A percentile compares a stretch with the other conserved stretches of the same genome.
Conservation (phyloP, 2,329 filamentous ascomycete species). For the Clarireedia hainanense region DNA sequence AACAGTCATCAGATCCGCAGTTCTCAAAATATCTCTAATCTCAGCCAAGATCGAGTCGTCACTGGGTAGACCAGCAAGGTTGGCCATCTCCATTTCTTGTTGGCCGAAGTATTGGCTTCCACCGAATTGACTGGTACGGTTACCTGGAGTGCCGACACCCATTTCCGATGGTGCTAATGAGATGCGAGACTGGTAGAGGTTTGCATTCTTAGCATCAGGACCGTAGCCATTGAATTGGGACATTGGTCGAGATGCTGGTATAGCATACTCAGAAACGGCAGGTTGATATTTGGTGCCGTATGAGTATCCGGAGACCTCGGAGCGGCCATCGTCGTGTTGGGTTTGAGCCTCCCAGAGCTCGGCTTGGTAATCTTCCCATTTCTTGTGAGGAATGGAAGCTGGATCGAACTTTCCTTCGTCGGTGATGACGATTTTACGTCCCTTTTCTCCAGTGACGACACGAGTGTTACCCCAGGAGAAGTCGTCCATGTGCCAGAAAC, state of each 20-base stretch:
- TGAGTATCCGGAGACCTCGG: conserved; percentile 86
- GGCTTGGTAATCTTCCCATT: conserved; percentile 98
- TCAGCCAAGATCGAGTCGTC: conserved; percentile 88
- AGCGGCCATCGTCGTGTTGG: conserved; percentile 69
- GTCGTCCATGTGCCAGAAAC: conserved; percentile 99
- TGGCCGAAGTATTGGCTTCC: conserved; percentile 45
- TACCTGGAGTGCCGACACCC: conserved; percentile 26
- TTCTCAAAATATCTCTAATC: conserved; percentile 87
- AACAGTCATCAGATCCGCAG: conserved; percentile 91
- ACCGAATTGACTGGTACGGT: conserved; percentile 33
- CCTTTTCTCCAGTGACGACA: conserved; percentile 89
- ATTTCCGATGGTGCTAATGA: conserved; percentile 69
- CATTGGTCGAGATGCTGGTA: conserved; percentile 44
- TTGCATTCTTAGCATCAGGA: conserved; percentile 26
- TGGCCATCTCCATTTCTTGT: conserved; percentile 66
- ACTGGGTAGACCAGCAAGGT: conserved; percentile 65
- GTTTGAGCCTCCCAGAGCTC: conserved; percentile 91
- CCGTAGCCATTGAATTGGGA: conserved; percentile 28
- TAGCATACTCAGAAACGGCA: conserved; percentile 63
- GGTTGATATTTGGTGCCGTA: conserved; percentile 80
- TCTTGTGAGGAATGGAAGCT: conserved; percentile 86
- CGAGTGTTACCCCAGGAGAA: conserved; percentile 99
- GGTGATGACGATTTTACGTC: conserved; percentile 84
- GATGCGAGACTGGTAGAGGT: conserved; percentile 52
- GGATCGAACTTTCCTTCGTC: conserved; percentile 99